Conservation (phyloP, 176 grass and related monocot species). For the Phoenix roebelenii region DNA sequence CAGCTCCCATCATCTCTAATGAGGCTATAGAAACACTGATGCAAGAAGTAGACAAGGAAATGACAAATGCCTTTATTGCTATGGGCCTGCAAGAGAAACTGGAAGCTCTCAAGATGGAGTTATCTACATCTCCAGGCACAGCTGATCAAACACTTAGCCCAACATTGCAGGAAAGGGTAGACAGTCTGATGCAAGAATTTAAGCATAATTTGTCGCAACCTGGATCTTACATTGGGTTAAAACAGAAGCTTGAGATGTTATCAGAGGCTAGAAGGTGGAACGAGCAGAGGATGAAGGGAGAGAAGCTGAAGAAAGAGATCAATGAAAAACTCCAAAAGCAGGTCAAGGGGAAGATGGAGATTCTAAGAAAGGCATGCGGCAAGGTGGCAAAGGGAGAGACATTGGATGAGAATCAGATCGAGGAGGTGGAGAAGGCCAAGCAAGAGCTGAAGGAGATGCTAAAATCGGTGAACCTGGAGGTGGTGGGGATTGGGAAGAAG, state of each 20-base stretch:
- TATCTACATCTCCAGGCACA: slow-evolving; percentile 6
- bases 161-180: slow-evolving; percentile 8
- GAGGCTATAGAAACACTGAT: slow-evolving; percentile 4
- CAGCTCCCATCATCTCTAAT: slow-evolving; percentile 1
- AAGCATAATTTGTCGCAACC: slow-evolving; percentile 6
- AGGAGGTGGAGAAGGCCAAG: slow-evolving; percentile 1
- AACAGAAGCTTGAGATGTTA: slow-evolving; percentile 23
- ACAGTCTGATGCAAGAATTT: slow-evolving; percentile 19
- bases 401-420: slow-evolving; percentile 7
- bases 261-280: neutral
- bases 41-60: slow-evolving; percentile 24
- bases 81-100: slow-evolving; percentile 23
- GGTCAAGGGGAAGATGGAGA: slow-evolving; percentile 4
- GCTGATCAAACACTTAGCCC: slow-evolving; percentile 4
- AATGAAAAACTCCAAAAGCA: slow-evolving; percentile 19
- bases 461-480: slow-evolving; percentile 16
- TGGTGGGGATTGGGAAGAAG: slow-evolving; percentile 2
- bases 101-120: slow-evolving; percentile 14
- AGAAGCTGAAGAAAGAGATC: slow-evolving; percentile 18
- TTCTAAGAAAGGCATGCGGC: slow-evolving; percentile 3
- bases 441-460: slow-evolving; percentile 6
- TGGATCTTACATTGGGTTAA: slow-evolving; percentile 9
- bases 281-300: slow-evolving; percentile 1
- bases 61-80: slow-evolving; percentile 14
- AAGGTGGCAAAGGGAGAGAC: slow-evolving; percentile 6